phyloP scores from a whole-genome alignment of 2,329 filamentous ascomycete species.

The Penicillium sp. region DNA sequence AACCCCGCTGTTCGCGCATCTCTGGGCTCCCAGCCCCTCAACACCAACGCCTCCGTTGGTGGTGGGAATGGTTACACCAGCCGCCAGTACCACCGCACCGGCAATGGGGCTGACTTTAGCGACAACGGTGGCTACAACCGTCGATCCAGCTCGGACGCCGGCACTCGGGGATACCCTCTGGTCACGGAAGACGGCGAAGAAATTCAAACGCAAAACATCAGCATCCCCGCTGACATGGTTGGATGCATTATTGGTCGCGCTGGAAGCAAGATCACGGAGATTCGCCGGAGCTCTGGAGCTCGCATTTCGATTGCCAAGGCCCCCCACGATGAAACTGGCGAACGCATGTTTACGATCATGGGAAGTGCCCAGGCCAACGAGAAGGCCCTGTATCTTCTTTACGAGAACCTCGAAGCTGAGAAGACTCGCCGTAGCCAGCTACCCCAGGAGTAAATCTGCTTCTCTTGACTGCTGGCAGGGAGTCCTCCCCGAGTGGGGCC shows the following conservation, averaged over 20 bases:
- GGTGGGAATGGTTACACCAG: slow-evolving; percentile 52
- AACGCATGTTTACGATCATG: slow-evolving; percentile 99
- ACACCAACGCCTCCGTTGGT: slow-evolving; percentile 51
- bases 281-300: slow-evolving; percentile 91
- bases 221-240: slow-evolving; percentile 99
- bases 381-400: slow-evolving; percentile 90
- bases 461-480: slow-evolving; percentile 11
- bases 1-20: slow-evolving; percentile 92
- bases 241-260: slow-evolving; percentile 96
- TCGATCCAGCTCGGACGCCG: slow-evolving; percentile 79
- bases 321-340: slow-evolving; percentile 93
- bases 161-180: slow-evolving; percentile 74
- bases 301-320: slow-evolving; percentile 97
- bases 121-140: slow-evolving; percentile 73
- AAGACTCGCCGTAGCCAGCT: slow-evolving; percentile 96
- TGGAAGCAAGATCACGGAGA: slow-evolving; percentile 97
- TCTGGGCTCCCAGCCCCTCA: slow-evolving; percentile 54
- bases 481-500: slow-evolving; percentile 19
- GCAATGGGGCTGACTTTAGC: slow-evolving; percentile 96
- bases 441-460: slow-evolving; percentile 52
- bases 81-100: slow-evolving; percentile 83
- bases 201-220: slow-evolving; percentile 98
- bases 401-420: slow-evolving; percentile 98
- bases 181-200: slow-evolving; percentile 96
- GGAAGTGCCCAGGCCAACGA: slow-evolving; percentile 92